These are phyloP conservation scores for Cytospora schulzeri DNA, from an alignment of 2,329 filamentous ascomycete genomes.

Conservation along the genomic window DNA sequence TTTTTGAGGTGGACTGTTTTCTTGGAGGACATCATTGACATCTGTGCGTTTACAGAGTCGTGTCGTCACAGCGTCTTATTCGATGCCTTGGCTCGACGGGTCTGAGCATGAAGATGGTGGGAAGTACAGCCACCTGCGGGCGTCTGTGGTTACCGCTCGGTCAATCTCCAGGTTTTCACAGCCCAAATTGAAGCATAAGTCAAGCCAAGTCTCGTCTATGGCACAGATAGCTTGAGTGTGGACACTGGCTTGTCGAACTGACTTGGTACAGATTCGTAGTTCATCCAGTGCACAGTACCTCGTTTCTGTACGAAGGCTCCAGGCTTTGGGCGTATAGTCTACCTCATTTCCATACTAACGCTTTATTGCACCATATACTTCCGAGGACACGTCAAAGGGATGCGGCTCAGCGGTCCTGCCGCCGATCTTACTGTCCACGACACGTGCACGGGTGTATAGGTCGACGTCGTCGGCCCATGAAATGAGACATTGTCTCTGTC, in stretches of 20 bases:
- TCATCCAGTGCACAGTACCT: neutral
- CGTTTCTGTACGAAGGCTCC: too few relatives aligned
- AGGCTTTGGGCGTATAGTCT: neutral
- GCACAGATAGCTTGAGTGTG: neutral
- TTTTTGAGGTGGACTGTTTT: conserved; percentile 14
- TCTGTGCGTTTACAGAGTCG: conserved; percentile 3
- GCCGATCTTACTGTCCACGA: too few relatives aligned
- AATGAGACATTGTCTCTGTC: too few relatives aligned
- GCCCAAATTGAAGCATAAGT: neutral
- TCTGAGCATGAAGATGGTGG: conserved; percentile 10
- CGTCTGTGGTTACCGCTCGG: too few relatives aligned
- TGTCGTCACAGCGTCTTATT: conserved; percentile 26
- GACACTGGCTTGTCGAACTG: neutral
- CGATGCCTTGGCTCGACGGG: neutral
- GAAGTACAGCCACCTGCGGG: conserved; percentile 2
- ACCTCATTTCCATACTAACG: neutral
- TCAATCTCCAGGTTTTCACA: neutral
- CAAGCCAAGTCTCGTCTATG: neutral
- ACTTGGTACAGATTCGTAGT: too few relatives aligned
- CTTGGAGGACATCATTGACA: neutral
- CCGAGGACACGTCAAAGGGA: neutral
- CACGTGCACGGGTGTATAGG: too few relatives aligned
- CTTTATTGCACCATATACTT: neutral
- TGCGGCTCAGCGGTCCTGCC: too few relatives aligned
- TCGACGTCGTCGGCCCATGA: too few relatives aligned